These are phyloP conservation scores for Ganoderma lucidum DNA, from an alignment of 1,284 basidiomycete genomes.

Conservation along the genomic window DNA sequence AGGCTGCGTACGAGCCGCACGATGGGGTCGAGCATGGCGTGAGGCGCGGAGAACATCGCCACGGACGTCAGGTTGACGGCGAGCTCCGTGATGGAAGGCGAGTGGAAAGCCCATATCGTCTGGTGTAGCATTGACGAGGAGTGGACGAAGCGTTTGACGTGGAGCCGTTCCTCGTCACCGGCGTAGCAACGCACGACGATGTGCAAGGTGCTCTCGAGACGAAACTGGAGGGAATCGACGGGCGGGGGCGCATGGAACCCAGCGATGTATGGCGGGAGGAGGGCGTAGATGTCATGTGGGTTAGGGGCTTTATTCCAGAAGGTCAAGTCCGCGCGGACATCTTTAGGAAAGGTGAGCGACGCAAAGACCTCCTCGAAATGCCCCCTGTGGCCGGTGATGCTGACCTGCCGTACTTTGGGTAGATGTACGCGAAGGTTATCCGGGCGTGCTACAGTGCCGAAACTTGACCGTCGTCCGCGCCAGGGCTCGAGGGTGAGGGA, in stretches of 20 bases:
- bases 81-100: not conserved
- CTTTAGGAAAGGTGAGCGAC: not conserved
- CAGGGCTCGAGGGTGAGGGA: not conserved
- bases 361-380: not conserved
- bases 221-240: not conserved
- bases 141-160: not conserved
- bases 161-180: not conserved
- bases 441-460: not conserved
- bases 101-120: not conserved
- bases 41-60: not conserved
- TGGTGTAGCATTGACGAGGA: not conserved
- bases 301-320: not conserved
- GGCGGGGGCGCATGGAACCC: not conserved
- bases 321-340: not conserved
- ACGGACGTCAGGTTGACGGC: conserved; percentile 3
- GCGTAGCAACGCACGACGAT: not conserved
- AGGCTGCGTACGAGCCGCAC: not conserved
- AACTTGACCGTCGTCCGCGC: not conserved
- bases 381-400: not conserved
- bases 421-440: not conserved
- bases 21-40: not conserved
- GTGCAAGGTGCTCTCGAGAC: not conserved
- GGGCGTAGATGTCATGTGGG: not conserved
- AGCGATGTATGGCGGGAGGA: not conserved
- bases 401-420: not conserved